These are phyloP conservation scores for Penicillium brasilianum DNA, from an alignment of 2,329 filamentous ascomycete genomes.

Conservation along the genomic window DNA sequence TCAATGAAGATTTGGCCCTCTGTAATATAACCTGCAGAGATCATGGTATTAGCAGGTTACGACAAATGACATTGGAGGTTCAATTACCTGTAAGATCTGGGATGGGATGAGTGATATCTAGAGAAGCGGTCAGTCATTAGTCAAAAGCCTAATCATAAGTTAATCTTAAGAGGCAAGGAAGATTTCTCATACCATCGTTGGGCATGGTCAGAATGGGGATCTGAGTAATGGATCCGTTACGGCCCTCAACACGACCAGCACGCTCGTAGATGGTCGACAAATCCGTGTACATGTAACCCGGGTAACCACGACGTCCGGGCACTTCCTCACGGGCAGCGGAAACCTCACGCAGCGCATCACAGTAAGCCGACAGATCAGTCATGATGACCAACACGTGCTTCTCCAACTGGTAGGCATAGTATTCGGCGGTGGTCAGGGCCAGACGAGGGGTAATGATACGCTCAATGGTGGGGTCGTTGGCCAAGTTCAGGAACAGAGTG, in stretches of 20 bases:
- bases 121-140: slow-evolving; percentile 10
- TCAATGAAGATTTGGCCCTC: slow-evolving; percentile 99
- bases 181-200: slow-evolving; percentile 74
- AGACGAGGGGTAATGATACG: slow-evolving; percentile 99
- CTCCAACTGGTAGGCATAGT: slow-evolving; percentile 99
- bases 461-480: slow-evolving; percentile 98
- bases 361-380: slow-evolving; percentile 97
- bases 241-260: slow-evolving; percentile 93
- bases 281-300: slow-evolving; percentile 99
- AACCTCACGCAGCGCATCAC: slow-evolving; percentile 97
- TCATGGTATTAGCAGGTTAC: neutral
- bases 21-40: slow-evolving; percentile 10
- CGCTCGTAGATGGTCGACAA: slow-evolving; percentile 99
- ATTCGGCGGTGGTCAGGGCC: slow-evolving; percentile 96
- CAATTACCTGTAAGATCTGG: slow-evolving; percentile 83
- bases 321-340: slow-evolving; percentile 98
- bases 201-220: slow-evolving; percentile 99
- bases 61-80: neutral
- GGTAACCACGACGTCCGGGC: slow-evolving; percentile 97
- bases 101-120: slow-evolving; percentile 96
- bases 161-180: neutral
- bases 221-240: slow-evolving; percentile 98
- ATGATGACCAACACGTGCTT: slow-evolving; percentile 99
- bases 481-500: slow-evolving; percentile 97
- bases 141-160: neutral